Evolutionary conservation across 805 yeast species (phyloP).

Genomic region (Kodamaea sagamina): DNA sequence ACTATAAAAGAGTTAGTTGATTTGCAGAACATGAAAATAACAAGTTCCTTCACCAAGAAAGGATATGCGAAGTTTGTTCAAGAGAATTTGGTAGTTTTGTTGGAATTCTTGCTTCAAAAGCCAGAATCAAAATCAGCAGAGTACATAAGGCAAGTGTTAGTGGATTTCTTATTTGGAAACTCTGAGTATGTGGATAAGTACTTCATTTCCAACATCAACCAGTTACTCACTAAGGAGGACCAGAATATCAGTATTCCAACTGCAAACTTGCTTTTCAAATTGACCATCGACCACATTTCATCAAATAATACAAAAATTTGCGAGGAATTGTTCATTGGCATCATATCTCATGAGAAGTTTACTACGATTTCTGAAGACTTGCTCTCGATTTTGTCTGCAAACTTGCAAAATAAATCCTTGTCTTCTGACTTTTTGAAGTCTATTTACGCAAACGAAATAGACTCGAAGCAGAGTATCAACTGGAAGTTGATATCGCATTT

Average conservation of each 20-base stretch:
- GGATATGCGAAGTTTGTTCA: slow-evolving; percentile 26
- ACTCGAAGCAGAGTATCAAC: slow-evolving; percentile 25
- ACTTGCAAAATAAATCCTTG: slow-evolving; percentile 49
- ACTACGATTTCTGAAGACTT: slow-evolving; percentile 45
- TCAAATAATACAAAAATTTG: slow-evolving; percentile 37
- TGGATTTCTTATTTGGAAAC: slow-evolving; percentile 18
- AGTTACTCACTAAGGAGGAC: slow-evolving; percentile 24
- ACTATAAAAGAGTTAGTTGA: slow-evolving; percentile 26
- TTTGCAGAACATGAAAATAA: slow-evolving; percentile 26
- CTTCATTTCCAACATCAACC: slow-evolving; percentile 32
- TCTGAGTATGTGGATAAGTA: slow-evolving; percentile 12
- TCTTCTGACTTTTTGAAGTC: slow-evolving; percentile 52
- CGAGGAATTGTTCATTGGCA: slow-evolving; percentile 50
- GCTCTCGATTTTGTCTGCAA: slow-evolving; percentile 46
- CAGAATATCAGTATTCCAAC: slow-evolving; percentile 14
- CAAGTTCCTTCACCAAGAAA: slow-evolving; percentile 30
- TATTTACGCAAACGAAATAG: slow-evolving; percentile 36
- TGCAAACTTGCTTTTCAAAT: slow-evolving; percentile 23
- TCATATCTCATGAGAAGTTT: slow-evolving; percentile 34
- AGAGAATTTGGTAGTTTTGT: slow-evolving; percentile 16
- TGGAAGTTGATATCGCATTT: slow-evolving; percentile 52
- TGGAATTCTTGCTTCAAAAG: slow-evolving; percentile 1
- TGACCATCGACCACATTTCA: slow-evolving; percentile 31
- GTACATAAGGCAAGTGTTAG: slow-evolving; percentile 6
- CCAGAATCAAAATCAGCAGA: not conserved